phyloP scores from a whole-genome alignment of 306 rosid species.

The Rosa chinensis region DNA sequence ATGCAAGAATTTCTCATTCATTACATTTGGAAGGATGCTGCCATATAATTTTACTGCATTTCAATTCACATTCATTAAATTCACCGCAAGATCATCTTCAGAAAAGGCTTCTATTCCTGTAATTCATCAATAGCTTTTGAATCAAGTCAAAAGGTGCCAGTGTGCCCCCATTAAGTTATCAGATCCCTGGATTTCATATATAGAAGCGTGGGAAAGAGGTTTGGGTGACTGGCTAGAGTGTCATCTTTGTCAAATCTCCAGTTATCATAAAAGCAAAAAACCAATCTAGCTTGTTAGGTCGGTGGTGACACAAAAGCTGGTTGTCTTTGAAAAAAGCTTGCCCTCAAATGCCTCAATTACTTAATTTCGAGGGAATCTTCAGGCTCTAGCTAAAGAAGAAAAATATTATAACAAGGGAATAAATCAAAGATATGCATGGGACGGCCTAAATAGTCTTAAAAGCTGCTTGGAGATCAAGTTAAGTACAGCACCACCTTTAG shows the following conservation, averaged over 20 bases:
- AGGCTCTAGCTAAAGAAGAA: constrained; percentile 13
- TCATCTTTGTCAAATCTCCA: constrained; percentile 49
- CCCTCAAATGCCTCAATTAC: neutral
- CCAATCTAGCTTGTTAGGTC: constrained; percentile 14
- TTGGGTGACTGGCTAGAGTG: constrained; percentile 21
- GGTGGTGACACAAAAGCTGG: constrained; percentile 53
- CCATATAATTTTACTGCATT: neutral
- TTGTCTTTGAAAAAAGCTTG: constrained; percentile 30
- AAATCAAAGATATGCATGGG: neutral
- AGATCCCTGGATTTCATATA: constrained; percentile 21
- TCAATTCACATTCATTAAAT: neutral
- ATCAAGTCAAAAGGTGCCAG: neutral
- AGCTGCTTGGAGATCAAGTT: constrained; percentile 56
- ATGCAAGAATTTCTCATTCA: no score
- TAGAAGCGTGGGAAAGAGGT: constrained; percentile 41
- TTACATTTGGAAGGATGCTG: neutral
- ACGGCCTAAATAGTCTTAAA: constrained; percentile 33
- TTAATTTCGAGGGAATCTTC: constrained; percentile 45
- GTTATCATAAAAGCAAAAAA: constrained; percentile 30
- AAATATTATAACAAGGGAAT: constrained; percentile 32
- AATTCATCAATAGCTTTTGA: neutral
- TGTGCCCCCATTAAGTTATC: neutral
- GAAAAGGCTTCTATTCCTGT: neutral
- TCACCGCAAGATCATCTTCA: neutral
- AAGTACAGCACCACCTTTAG: constrained; percentile 26